These are phyloP conservation scores for Tricholoma flavovirens DNA, from an alignment of 768 basidiomycete genomes.

Conservation along the genomic window DNA sequence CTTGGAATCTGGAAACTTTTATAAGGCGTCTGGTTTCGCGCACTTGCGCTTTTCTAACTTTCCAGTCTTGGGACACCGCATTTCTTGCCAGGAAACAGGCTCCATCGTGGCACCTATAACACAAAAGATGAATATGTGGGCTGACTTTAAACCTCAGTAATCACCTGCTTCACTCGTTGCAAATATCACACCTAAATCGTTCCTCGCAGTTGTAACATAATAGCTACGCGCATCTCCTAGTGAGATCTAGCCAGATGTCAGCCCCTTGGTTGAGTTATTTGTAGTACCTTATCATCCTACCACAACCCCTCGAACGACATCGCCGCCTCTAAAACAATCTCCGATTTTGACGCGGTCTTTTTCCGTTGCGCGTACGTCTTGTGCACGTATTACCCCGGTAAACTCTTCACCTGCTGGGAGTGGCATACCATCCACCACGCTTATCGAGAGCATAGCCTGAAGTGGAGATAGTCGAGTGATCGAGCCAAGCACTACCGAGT, in stretches of 20 bases:
- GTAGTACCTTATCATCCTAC: constrained; percentile 38
- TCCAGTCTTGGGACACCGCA: constrained; percentile 82
- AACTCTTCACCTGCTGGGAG: constrained; percentile 84
- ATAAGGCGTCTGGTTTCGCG: constrained; percentile 73
- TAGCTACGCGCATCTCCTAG: constrained; percentile 89
- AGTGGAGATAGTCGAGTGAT: constrained; percentile 78
- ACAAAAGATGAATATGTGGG: constrained; percentile 1
- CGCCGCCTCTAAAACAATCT: constrained; percentile 88
- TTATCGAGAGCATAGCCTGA: constrained; percentile 79
- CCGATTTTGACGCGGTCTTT: constrained; percentile 86
- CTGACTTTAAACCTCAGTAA: constrained; percentile 5
- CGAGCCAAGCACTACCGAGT: constrained; percentile 75
- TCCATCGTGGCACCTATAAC: constrained; percentile 70
- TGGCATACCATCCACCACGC: constrained; percentile 82
- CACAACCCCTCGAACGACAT: constrained; percentile 82
- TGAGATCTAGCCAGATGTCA: constrained; percentile 57
- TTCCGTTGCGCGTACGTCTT: constrained; percentile 87
- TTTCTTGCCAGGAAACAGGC: constrained; percentile 86
- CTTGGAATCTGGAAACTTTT: constrained; percentile 7
- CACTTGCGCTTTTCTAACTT: constrained; percentile 79
- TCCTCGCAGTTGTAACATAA: constrained; percentile 85
- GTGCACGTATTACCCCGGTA: constrained; percentile 78
- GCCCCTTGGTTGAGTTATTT: neutral
- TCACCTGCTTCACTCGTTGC: constrained; percentile 83
- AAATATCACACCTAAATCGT: constrained; percentile 88